Conservation (phyloP, 129 eudicot genomes). For the Rutidosis leptorrhynchoides region DNA sequence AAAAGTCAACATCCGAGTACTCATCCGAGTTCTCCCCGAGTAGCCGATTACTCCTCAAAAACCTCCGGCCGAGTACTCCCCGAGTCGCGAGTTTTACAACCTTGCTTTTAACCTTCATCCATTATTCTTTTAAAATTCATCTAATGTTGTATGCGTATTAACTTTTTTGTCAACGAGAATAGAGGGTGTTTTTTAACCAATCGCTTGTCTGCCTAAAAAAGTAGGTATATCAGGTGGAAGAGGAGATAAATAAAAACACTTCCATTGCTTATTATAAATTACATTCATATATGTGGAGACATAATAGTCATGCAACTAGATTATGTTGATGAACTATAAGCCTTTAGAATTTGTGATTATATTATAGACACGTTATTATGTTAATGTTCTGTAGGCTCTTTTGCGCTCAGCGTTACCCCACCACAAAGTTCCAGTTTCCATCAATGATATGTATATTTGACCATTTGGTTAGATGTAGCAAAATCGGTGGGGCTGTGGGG, state of each 20-base stretch:
- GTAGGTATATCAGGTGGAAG: constrained; percentile 73
- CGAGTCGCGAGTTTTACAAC: too few relatives aligned
- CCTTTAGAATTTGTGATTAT: constrained; percentile 15
- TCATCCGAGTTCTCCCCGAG: too few relatives aligned
- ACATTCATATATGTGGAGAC: background rate
- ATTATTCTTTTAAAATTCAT: background rate
- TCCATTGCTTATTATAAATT: constrained; percentile 8
- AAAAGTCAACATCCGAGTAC: too few relatives aligned
- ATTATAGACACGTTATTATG: too few relatives aligned
- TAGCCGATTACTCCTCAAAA: too few relatives aligned
- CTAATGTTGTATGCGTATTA: constrained; percentile 20
- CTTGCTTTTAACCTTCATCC: too few relatives aligned
- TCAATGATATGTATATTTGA: constrained; percentile 37
- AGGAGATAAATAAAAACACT: constrained; percentile 78
- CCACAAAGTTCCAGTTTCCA: constrained; percentile 82
- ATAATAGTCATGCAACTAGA: too few relatives aligned
- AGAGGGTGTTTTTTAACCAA: constrained; percentile 22
- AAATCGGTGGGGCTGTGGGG: background rate
- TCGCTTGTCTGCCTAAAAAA: constrained; percentile 21
- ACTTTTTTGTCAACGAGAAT: background rate
- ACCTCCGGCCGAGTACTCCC: too few relatives aligned
- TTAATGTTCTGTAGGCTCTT: constrained; percentile 58
- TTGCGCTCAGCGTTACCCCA: constrained; percentile 88
- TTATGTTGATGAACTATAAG: background rate
- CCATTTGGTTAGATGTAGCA: constrained; percentile 10